phyloP scores from a whole-genome alignment of 805 yeast species.

The Starmerella sp. region DNA sequence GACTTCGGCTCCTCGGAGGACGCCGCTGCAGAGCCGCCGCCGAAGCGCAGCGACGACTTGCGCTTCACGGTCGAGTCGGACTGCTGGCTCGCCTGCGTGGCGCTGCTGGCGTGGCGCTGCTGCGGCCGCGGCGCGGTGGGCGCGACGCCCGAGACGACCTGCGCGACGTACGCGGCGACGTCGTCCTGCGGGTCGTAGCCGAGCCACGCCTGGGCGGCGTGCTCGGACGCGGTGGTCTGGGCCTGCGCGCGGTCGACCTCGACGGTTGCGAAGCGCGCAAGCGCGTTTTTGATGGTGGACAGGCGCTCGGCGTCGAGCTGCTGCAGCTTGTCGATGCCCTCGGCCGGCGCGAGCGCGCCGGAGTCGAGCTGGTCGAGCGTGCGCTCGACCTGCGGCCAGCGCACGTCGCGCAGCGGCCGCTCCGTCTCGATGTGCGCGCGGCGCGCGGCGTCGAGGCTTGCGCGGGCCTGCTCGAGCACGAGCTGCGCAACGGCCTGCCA shows the following conservation, averaged over 20 bases:
- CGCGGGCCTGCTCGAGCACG: slow-evolving; percentile 27
- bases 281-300: slow-evolving; percentile 50
- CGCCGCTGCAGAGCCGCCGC: background rate
- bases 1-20: background rate
- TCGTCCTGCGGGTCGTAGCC: slow-evolving; percentile 53
- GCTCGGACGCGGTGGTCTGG: slow-evolving; percentile 44
- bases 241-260: slow-evolving; percentile 42
- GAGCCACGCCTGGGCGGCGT: slow-evolving; percentile 52
- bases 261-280: slow-evolving; percentile 55
- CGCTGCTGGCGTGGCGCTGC: background rate
- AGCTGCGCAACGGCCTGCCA: slow-evolving; percentile 23
- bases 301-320: slow-evolving; percentile 37
- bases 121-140: slow-evolving; percentile 2
- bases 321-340: slow-evolving; percentile 46
- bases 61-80: slow-evolving; percentile 1
- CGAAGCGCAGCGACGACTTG: slow-evolving; percentile 1
- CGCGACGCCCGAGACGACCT: slow-evolving; percentile 24
- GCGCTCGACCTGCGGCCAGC: slow-evolving; percentile 25
- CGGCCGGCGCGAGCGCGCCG: slow-evolving; percentile 26
- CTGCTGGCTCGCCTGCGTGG: background rate
- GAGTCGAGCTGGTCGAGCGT: slow-evolving; percentile 8
- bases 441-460: slow-evolving; percentile 28
- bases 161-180: slow-evolving; percentile 42
- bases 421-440: slow-evolving; percentile 32
- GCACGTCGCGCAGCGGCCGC: slow-evolving; percentile 33